A percentile compares a stretch with the other conserved stretches of the same genome.
phyloP scores from a whole-genome alignment of 2,329 filamentous ascomycete genomes.

The Aspergillus fumigatiaffinis region DNA sequence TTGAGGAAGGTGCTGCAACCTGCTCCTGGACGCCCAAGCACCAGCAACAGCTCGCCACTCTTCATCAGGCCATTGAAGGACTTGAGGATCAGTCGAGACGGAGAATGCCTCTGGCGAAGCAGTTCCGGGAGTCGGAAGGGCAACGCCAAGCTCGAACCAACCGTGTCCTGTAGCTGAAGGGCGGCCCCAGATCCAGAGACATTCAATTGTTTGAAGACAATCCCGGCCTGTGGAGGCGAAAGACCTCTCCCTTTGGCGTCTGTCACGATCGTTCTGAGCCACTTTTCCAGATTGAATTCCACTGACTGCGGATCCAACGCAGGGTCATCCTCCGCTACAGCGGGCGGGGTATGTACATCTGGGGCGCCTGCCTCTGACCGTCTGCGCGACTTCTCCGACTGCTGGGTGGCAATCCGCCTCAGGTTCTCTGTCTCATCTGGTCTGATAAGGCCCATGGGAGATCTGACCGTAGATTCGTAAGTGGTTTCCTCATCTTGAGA shows the following conservation, averaged over 20 bases:
- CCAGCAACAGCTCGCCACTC: conserved; percentile 49
- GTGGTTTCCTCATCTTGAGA: not conserved
- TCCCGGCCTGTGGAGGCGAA: conserved; percentile 9
- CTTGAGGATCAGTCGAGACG: conserved; percentile 51
- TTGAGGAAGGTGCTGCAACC: conserved; percentile 77
- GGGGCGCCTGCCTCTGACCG: no score
- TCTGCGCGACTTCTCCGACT: not conserved
- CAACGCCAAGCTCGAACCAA: conserved; percentile 14
- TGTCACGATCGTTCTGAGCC: not conserved
- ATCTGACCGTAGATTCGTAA: not conserved
- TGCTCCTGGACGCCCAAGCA: conserved; percentile 45
- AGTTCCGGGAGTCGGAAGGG: conserved; percentile 15
- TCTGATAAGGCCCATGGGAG: not conserved
- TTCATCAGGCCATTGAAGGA: conserved; percentile 58
- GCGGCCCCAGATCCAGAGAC: conserved; percentile 25
- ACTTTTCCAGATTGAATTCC: conserved; percentile 5
- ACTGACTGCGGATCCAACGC: conserved; percentile 1
- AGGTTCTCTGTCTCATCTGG: not conserved
- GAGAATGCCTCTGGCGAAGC: conserved; percentile 47
- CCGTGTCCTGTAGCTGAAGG: conserved; percentile 22
- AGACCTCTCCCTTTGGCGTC: conserved; percentile 1
- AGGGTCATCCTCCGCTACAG: conserved; percentile 1
- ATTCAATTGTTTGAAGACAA: conserved; percentile 21
- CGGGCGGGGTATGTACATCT: no score
- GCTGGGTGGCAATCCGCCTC: not conserved